Base-by-base conservation (phyloP, 768 basidiomycete species). In the Albatrellus ellisii region DNA sequence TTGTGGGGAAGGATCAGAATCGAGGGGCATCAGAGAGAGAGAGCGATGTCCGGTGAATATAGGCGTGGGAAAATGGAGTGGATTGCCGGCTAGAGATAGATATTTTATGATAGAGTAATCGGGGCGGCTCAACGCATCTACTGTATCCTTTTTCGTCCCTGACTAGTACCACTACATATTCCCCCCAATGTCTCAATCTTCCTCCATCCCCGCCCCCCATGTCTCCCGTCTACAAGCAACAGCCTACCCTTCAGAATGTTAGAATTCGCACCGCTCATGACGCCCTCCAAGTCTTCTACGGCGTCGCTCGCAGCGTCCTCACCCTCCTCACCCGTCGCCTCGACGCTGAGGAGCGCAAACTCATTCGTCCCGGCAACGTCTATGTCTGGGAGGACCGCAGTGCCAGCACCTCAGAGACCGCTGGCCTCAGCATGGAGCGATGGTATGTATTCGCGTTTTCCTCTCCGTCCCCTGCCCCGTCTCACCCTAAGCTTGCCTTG, bases 261-360 rank as follows among this genome's bases (percentile, higher is more conserved):
- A 80, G 83, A 54, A 83, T 87, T 51, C 79, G 83, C 49, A 80
- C 79, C 27, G 76, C 75, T 22, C 68, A 70, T 41, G 85, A 87
- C 57, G 83, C 83, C 2, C 85, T 86, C 59, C 81, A 75, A 57
- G 79, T 88, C 53, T 87, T 87, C 60, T 75, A 70, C 51, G 84
- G 76, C 20, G 68, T 86, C 42, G 72, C 75, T 42, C 65, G 66
- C 42, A 75, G 74, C 32, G 46, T 69, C 18, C 66, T 88, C 36
- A 72, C 72, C 44, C 79, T 86, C 71, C 77, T 88, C 50, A 77
- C 79, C 21, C 70, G 81, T 47, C 73, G 85, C 26, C 68, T 88
- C 39, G 84, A 86, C 51, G 74, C 80, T 33, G 79, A 83, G 52
- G 85, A 88, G 49, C 58, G 60, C 47, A 55, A 55, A 25, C 52